Conservation (phyloP, 345 rosid genomes). For the Atalantia buxifolia region DNA sequence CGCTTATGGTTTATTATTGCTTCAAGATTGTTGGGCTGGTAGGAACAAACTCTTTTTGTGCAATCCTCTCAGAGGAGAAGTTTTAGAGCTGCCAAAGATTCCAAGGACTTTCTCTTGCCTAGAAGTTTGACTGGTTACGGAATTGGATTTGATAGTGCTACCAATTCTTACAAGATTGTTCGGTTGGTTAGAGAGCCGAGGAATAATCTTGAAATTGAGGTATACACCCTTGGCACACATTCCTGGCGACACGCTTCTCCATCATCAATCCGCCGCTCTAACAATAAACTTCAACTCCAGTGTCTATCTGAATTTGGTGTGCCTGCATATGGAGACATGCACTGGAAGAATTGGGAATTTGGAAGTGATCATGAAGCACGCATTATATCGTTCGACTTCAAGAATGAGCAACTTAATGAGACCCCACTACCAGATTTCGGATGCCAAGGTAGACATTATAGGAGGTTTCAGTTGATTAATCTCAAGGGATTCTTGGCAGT, state of each 20-base stretch:
- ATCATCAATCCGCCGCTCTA: neutral
- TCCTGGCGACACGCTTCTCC: neutral
- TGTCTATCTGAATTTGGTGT: neutral
- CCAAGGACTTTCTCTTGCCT: no score
- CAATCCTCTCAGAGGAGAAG: neutral
- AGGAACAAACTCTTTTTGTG: neutral
- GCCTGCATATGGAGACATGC: neutral
- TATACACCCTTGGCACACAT: neutral
- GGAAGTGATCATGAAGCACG: neutral
- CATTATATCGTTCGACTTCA: neutral
- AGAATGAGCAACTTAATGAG: neutral
- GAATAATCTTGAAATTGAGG: neutral
- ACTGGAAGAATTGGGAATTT: neutral
- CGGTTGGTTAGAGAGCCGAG: neutral
- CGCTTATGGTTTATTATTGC: neutral
- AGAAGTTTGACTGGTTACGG: neutral
- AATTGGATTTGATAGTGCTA: neutral
- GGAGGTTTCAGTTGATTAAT: neutral
- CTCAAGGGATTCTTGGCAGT: neutral
- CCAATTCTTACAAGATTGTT: neutral
- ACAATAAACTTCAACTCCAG: no score
- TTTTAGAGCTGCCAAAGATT: neutral
- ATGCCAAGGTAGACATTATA: neutral
- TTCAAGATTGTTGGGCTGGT: neutral
- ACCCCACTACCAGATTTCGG: neutral